Evolutionary conservation across 1,139 yeast species (phyloP), one percentile per base, ranked within the genome.

Genomic region (Blastobotrys capitulatus): DNA sequence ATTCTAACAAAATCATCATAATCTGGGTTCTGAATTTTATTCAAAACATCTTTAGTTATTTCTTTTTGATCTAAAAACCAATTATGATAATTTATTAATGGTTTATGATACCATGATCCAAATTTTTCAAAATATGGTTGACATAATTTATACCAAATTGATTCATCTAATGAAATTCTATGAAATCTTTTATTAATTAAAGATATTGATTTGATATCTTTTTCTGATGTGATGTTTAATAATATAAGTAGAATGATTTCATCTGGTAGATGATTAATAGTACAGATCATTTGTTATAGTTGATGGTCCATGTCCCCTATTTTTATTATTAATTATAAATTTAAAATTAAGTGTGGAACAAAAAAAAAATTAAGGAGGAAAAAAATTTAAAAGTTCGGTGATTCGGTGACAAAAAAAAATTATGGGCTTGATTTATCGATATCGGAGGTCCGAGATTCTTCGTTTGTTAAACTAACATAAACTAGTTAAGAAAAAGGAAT

Each of bases 181-280:
- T 35, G 18, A 2, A 40, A 27, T 16, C 48, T 44, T 8, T 34
- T 29, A 18, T 15, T 34, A 32, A 41, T 32, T 12, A 10, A 20
- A 2, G 16, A n/a, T 6, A 40, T 27, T 15, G 44, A 4, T 13
- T 22, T 15, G n/a, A 46, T 18, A 7, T 15, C 22, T n/a, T 25
- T 25, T 15, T 36, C 44, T n/a, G 39, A 35, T 1, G 26, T 31
- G 2, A 41, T 9, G 18, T 36, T 20, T 20, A 8, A 15, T n/a
- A 46, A 18, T 9, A 46, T 34, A n/a, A 27, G 15, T 15, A 46
- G 38, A 12, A 46, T 10, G 16, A 46, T 36, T 35, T 46, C 48
- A 34, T 46, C 48, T 7, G 48, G 48, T 34, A 46, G 40, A 2
- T 36, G 16, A 20, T 31, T 34, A 22, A 29, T 27, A 27, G 35